Base-by-base conservation (phyloP, 1,139 yeast species). In the Protomyces macrosporus region DNA sequence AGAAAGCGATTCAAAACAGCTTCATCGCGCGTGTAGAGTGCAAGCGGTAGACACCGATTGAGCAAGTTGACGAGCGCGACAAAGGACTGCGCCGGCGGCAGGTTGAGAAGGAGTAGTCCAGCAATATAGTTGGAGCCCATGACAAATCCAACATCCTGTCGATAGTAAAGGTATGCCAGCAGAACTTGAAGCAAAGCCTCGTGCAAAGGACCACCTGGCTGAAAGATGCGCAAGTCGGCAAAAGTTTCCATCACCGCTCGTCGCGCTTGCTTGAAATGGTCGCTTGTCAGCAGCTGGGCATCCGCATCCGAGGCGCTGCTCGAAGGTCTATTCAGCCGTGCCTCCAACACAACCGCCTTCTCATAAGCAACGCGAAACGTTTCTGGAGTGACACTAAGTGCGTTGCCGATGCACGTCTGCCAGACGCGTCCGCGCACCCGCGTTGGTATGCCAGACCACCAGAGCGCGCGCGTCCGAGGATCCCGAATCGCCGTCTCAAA, bases 391-490 rank as follows among this genome's bases (percentile, higher is more conserved):
- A 76, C 65, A 3, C 69, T 65, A 50, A 73, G 70, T n/a, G 71
- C 68, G 65, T 77, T 77, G 10, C 82, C 82, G 40, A 81, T 74
- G 32, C 57, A 53, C 33, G 48, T 50, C 7, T 45, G 32, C 91
- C 91, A 86, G 4, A 85, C 76, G 12, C 72, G 72, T 6, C 77
- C 73, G 54, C 91, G 75, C 23, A 79, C 71, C 48, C 72, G 70
- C n/a, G 75, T 65, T 3, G 89, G 86, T 0, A 86, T 73, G 1
- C 89, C 89, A 61, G 88, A 75, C 89, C 90, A 86, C 82, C 86
- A 84, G 65, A 84, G 74, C 64, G 83, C 85, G 61, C 85, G 76
- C 6, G 81, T 76, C 16, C 75, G 70, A 0, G 82, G 75, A 10
- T 75, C 70, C 59, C 74, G 72, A 7, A 81, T 70, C 52, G 75